These are phyloP conservation scores for Verticillium zaregamsianum DNA, from an alignment of 2,329 filamentous ascomycete species.

Conservation along the genomic window DNA sequence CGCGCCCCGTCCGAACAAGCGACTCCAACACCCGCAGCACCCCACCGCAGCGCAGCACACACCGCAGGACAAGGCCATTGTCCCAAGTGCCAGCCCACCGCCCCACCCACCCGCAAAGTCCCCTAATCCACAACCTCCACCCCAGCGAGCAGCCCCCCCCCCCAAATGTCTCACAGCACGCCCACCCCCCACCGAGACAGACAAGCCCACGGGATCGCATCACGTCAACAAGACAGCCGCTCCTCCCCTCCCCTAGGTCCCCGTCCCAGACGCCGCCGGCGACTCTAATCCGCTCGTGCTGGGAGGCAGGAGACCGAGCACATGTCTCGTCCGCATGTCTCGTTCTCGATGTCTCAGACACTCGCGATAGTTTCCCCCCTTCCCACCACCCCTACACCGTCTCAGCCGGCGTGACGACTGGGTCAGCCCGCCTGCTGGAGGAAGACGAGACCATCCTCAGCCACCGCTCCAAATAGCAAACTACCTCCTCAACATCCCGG, in stretches of 20 bases:
- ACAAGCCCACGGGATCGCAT: constrained; percentile 4
- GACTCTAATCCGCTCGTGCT: not conserved
- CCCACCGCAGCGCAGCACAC: not conserved
- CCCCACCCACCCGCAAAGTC: not conserved
- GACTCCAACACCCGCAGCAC: no score
- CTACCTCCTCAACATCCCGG: no score
- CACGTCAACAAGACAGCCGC: not conserved
- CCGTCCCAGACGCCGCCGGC: not conserved
- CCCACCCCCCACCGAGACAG: not conserved
- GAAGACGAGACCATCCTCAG: no score
- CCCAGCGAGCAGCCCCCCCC: no score
- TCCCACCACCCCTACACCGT: no score
- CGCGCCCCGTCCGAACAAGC: not conserved
- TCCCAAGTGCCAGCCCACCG: not conserved
- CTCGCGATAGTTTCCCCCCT: no score
- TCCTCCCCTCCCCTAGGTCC: no score
- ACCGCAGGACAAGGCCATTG: not conserved
- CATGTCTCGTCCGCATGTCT: not conserved
- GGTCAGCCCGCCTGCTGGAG: no score
- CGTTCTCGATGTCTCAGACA: no score
- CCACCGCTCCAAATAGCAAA: no score
- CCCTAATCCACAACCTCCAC: not conserved
- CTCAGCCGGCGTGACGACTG: no score
- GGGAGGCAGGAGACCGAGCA: not conserved
- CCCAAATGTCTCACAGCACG: not conserved